These are phyloP conservation scores for Quercus variabilis DNA, from an alignment of 306 rosid genomes.

Conservation along the genomic window DNA sequence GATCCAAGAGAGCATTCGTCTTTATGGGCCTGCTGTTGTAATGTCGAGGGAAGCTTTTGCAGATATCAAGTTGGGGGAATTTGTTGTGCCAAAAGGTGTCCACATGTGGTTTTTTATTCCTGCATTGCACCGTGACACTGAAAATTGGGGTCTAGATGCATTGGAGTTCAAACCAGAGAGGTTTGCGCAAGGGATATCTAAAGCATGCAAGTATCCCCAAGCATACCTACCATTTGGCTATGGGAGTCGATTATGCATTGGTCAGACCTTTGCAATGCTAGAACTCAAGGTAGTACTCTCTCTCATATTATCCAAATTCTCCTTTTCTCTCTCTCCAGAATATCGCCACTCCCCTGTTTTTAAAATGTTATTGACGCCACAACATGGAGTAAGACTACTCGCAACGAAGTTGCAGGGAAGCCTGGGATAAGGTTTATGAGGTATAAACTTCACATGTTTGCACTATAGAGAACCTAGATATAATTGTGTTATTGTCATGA, in stretches of 20 bases:
- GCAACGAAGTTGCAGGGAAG: no score
- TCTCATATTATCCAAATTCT: conserved; percentile 23
- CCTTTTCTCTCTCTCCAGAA: conserved; percentile 29
- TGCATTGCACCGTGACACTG: conserved; percentile 26
- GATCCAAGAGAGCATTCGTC: conserved; percentile 40
- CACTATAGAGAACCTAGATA: no score
- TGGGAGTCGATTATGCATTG: conserved; percentile 31
- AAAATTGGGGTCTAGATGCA: conserved; percentile 32
- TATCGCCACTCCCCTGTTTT: conserved; percentile 23
- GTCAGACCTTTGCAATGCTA: conserved; percentile 23
- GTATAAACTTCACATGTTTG: no score
- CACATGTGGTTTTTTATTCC: conserved; percentile 18
- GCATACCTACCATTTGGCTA: conserved; percentile 37
- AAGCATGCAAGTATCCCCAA: conserved; percentile 37
- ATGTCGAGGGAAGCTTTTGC: conserved; percentile 26
- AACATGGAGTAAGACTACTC: conserved; percentile 12
- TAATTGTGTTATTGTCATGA: no score
- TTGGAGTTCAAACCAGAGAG: conserved; percentile 33
- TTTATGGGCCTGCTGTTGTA: conserved; percentile 16
- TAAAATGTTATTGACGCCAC: conserved; percentile 16
- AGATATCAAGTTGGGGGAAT: conserved; percentile 25
- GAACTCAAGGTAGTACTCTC: conserved; percentile 17
- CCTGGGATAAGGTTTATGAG: no score
- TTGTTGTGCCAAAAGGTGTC: conserved; percentile 32
- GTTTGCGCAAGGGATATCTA: conserved; percentile 24